Percentiles rank a stretch among this genome's conserved stretches.
phyloP scores from a whole-genome alignment of 176 grass and related monocot species.

The Triticum urartu region DNA sequence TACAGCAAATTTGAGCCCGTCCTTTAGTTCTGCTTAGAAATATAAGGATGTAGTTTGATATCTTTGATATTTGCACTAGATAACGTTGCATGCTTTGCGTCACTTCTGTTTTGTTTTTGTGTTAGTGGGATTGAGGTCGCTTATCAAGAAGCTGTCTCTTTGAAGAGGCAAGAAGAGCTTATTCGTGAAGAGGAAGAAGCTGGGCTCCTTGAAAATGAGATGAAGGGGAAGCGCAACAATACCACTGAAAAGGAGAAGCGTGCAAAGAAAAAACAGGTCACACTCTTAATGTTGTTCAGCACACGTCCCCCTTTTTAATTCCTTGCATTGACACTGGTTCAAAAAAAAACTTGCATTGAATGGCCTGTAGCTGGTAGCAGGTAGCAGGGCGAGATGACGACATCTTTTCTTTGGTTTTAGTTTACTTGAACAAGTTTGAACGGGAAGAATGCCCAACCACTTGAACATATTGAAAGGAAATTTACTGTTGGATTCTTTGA shows the following conservation, averaged over 20 bases:
- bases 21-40: slow-evolving; percentile 6
- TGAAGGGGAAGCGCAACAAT: slow-evolving; percentile 64
- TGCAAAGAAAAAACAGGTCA: slow-evolving; percentile 96
- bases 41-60: slow-evolving; percentile 12
- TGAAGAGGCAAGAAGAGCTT: slow-evolving; percentile 98
- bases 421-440: slow-evolving; percentile 33
- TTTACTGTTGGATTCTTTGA: slow-evolving; percentile 14
- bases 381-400: not conserved
- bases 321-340: not conserved
- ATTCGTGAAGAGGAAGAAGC: slow-evolving; percentile 96
- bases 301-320: not conserved
- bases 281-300: slow-evolving; percentile 13
- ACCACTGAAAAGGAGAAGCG: slow-evolving; percentile 79
- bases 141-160: slow-evolving; percentile 90
- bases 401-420: not conserved
- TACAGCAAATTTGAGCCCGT: slow-evolving; percentile 8
- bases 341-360: not conserved
- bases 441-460: slow-evolving; percentile 4
- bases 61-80: not conserved
- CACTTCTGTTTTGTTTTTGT: slow-evolving; percentile 30
- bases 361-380: slow-evolving; percentile 24
- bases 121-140: slow-evolving; percentile 83
- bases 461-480: slow-evolving; percentile 32
- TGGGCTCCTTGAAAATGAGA: slow-evolving; percentile 63
- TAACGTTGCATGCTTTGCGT: slow-evolving; percentile 13